Percentiles rank a stretch among this genome's conserved stretches.
Evolutionary conservation across 805 yeast species (phyloP).

Genomic region (Yarrowia alimentaria): DNA sequence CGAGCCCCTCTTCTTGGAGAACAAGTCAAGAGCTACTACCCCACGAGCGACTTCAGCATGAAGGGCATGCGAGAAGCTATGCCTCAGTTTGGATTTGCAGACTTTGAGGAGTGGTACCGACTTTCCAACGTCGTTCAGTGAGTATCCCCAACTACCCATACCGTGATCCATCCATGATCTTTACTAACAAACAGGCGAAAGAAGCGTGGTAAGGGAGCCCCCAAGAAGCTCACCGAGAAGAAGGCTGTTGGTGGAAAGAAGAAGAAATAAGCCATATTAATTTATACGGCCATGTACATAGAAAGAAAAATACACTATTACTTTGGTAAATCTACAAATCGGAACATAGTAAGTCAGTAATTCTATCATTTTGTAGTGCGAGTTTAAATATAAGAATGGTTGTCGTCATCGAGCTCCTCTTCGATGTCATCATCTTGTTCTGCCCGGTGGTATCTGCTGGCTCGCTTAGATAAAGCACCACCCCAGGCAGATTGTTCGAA

Average conservation of each 20-base stretch:
- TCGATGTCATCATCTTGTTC: constrained; percentile 14
- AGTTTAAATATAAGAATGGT: constrained; percentile 1
- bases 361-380: no score
- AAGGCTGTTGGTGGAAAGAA: constrained; percentile 34
- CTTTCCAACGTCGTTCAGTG: constrained; percentile 14
- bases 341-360: no score
- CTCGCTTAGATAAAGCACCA: constrained; percentile 31
- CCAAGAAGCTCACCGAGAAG: constrained; percentile 37
- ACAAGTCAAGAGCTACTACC: constrained; percentile 38
- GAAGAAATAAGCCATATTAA: constrained; percentile 27
- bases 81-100: constrained; percentile 22
- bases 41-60: constrained; percentile 18
- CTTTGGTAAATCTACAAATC: no score
- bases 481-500: constrained; percentile 32
- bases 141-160: constrained; percentile 18
- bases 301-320: neutral
- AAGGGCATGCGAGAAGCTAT: constrained; percentile 19
- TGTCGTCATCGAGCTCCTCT: constrained; percentile 1
- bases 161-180: no score
- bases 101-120: constrained; percentile 5
- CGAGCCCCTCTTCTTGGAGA: constrained; percentile 39
- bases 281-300: constrained; percentile 24
- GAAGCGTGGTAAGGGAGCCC: constrained; percentile 38
- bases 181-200: constrained; percentile 21
- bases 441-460: constrained; percentile 30